These are phyloP conservation scores for Penicillium herquei DNA, from an alignment of 495 filamentous ascomycete species.

Conservation along the genomic window DNA sequence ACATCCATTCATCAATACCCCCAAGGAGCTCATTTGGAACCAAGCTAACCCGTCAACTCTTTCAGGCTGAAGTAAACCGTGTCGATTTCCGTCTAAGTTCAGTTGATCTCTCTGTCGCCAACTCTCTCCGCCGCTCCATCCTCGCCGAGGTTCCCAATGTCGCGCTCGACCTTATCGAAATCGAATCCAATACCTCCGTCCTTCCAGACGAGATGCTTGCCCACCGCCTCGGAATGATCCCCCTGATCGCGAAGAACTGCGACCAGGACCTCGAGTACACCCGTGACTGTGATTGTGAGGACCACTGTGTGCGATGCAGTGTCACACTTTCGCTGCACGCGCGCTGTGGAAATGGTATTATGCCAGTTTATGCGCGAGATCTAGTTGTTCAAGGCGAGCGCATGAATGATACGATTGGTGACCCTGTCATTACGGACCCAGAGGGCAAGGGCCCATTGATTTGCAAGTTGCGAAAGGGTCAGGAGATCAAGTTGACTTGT, in stretches of 20 bases:
- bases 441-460: constrained; percentile 79
- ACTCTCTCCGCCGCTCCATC: constrained; percentile 88
- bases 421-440: constrained; percentile 80
- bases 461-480: constrained; percentile 81
- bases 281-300: constrained; percentile 95
- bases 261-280: constrained; percentile 80
- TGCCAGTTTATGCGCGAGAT: constrained; percentile 89
- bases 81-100: constrained; percentile 81
- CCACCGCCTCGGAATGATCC: constrained; percentile 89
- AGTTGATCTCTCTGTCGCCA: constrained; percentile 85
- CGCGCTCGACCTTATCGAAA: constrained; percentile 91
- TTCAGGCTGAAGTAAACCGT: constrained; percentile 62
- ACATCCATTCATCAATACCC: not conserved
- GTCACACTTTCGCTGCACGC: constrained; percentile 80
- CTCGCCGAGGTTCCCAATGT: constrained; percentile 94
- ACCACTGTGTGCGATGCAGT: constrained; percentile 86
- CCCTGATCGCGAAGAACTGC: constrained; percentile 78
- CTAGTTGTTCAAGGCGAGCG: constrained; percentile 62
- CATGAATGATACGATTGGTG: constrained; percentile 71
- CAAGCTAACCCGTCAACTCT: not conserved
- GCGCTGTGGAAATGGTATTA: constrained; percentile 76
- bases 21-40: not conserved
- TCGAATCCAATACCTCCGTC: constrained; percentile 89
- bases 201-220: constrained; percentile 93
- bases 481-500: constrained; percentile 84